Conservation (phyloP, 2,329 filamentous ascomycete genomes). For the Tolypocladium amazonense region DNA sequence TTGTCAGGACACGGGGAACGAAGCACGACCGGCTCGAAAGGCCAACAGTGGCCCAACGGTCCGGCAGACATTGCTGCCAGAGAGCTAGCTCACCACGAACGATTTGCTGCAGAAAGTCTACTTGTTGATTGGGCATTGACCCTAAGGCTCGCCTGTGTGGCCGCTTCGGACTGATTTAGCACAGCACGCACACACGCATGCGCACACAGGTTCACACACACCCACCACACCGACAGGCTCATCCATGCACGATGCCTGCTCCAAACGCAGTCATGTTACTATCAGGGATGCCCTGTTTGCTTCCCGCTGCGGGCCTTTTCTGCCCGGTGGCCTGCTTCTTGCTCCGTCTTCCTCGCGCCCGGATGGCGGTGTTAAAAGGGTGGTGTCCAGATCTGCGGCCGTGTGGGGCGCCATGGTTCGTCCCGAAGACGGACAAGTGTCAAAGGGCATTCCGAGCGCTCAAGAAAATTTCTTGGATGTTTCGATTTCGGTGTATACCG, state of each 20-base stretch:
- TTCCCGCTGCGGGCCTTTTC: slow-evolving; percentile 15
- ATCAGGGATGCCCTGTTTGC: slow-evolving; percentile 7
- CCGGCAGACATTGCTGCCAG: not conserved
- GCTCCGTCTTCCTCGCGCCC: not conserved
- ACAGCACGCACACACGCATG: not conserved
- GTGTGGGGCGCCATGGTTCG: slow-evolving; percentile 28
- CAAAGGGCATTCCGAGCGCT: slow-evolving; percentile 20
- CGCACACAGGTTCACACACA: not conserved
- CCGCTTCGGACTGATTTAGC: not conserved
- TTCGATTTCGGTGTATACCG: slow-evolving; percentile 24
- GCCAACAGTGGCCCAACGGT: not conserved
- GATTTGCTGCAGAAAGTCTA: slow-evolving; percentile 1
- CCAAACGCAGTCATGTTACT: not conserved
- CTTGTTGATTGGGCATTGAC: slow-evolving; percentile 8
- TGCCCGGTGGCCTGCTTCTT: not conserved
- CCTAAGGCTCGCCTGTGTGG: not conserved
- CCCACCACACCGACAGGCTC: not conserved
- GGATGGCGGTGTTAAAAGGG: slow-evolving; percentile 6
- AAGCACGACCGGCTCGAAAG: not conserved
- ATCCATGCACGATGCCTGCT: slow-evolving; percentile 6
- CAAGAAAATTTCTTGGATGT: slow-evolving; percentile 11
- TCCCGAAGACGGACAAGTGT: slow-evolving; percentile 26
- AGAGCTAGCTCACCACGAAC: not conserved
- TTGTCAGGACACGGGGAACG: not conserved
- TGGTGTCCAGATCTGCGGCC: slow-evolving; percentile 28